Conservation (phyloP, 1,284 basidiomycete species). For the Trichosporon sp. region DNA sequence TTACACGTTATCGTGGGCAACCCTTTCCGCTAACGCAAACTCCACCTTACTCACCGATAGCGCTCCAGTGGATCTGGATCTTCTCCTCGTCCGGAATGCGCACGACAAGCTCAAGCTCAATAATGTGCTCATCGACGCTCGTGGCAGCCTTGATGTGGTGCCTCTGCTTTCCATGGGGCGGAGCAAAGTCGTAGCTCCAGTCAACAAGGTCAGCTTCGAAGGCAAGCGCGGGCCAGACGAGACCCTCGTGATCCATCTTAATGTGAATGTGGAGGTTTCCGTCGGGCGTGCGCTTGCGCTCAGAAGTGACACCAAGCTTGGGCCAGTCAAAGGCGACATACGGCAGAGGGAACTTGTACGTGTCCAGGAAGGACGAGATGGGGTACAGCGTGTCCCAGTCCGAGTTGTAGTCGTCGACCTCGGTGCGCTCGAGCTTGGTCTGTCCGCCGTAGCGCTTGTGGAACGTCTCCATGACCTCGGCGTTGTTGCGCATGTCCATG, state of each 20-base stretch:
- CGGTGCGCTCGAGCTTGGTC: constrained; percentile 23
- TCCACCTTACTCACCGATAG: constrained; percentile 33
- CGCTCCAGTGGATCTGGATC: constrained; percentile 39
- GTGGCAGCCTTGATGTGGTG: constrained; percentile 75
- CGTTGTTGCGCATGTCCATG: constrained; percentile 55
- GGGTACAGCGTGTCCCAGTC: constrained; percentile 88
- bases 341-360: constrained; percentile 30
- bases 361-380: constrained; percentile 56
- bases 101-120: constrained; percentile 36
- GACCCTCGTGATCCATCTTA: constrained; percentile 68
- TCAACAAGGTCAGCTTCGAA: constrained; percentile 85
- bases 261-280: constrained; percentile 64
- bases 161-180: constrained; percentile 65
- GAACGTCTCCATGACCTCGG: constrained; percentile 59
- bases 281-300: constrained; percentile 49
- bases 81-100: constrained; percentile 22
- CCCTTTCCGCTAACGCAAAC: not conserved
- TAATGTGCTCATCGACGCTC: constrained; percentile 29
- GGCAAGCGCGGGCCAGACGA: constrained; percentile 61
- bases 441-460: constrained; percentile 55
- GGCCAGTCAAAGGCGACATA: constrained; percentile 50
- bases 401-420: constrained; percentile 40
- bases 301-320: constrained; percentile 17
- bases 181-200: constrained; percentile 75
- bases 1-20: too few relatives aligned